phyloP scores from a whole-genome alignment of 2,329 filamentous ascomycete species.

The Alternaria angustiovoidea region DNA sequence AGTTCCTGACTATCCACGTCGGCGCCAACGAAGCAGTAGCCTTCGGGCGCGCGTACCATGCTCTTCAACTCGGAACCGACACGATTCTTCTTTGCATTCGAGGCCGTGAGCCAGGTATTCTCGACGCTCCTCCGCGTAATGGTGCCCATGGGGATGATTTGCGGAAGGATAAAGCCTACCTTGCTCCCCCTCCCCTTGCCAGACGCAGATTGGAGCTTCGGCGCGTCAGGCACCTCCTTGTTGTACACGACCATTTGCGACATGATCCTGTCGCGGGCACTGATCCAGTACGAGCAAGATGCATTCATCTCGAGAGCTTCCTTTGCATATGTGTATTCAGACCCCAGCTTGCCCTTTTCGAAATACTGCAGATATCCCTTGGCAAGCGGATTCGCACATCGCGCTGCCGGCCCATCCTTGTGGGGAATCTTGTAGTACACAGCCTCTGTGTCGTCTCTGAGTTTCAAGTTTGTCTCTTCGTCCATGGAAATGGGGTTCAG shows the following conservation, averaged over 20 bases:
- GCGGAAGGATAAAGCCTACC: slow-evolving; percentile 89
- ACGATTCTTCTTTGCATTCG: slow-evolving; percentile 94
- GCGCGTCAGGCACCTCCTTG: slow-evolving; percentile 58
- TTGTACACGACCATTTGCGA: slow-evolving; percentile 96
- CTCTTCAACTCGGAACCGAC: slow-evolving; percentile 97
- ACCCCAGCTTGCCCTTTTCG: slow-evolving; percentile 85
- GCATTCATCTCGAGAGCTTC: slow-evolving; percentile 98
- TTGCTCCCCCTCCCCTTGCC: slow-evolving; percentile 28
- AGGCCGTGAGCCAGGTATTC: slow-evolving; percentile 97
- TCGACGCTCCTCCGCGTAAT: slow-evolving; percentile 94
- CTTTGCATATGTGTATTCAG: slow-evolving; percentile 88
- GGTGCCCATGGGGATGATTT: slow-evolving; percentile 98
- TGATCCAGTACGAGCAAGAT: slow-evolving; percentile 99
- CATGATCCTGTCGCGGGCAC: slow-evolving; percentile 88
- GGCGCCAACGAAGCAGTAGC: slow-evolving; percentile 93
- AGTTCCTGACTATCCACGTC: slow-evolving; percentile 97
- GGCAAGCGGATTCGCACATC: slow-evolving; percentile 87
- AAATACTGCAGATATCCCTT: slow-evolving; percentile 93
- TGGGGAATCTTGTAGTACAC: slow-evolving; percentile 94
- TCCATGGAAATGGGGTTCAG: slow-evolving; percentile 82
- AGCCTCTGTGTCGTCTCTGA: slow-evolving; percentile 72
- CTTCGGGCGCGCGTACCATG: slow-evolving; percentile 90
- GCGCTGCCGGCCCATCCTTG: slow-evolving; percentile 86
- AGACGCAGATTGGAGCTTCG: slow-evolving; percentile 35
- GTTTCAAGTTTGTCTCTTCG: slow-evolving; percentile 67